Percentiles rank a stretch among this genome's conserved stretches.
Evolutionary conservation across 2,329 filamentous ascomycete genomes (phyloP).

Genomic region (Hysterium pulicare): DNA sequence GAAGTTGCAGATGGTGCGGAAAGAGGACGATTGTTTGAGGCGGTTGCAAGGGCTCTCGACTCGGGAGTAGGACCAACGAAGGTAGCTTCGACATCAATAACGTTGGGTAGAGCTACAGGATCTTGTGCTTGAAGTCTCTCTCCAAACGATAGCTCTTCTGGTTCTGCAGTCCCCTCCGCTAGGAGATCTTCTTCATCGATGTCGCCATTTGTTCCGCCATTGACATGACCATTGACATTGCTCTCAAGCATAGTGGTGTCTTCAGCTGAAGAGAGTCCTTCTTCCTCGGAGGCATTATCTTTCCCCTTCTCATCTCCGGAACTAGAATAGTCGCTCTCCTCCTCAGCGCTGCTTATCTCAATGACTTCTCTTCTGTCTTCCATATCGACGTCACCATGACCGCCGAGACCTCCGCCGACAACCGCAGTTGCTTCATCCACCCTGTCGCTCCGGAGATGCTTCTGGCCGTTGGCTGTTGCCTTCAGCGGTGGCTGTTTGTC

Average conservation of each 20-base stretch:
- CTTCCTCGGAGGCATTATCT: constrained; percentile 15
- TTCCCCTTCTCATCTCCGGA: constrained; percentile 25
- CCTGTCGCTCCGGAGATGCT: constrained; percentile 48
- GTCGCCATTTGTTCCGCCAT: constrained; percentile 13
- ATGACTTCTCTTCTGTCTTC: constrained; percentile 39
- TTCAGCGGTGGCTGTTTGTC: constrained; percentile 38
- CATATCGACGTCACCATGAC: constrained; percentile 41
- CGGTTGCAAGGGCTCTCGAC: constrained; percentile 44
- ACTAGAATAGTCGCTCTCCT: constrained; percentile 34
- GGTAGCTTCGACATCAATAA: constrained; percentile 70
- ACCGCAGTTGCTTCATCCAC: constrained; percentile 58
- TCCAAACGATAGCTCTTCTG: constrained; percentile 72
- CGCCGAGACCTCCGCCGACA: constrained; percentile 49
- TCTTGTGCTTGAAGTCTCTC: constrained; percentile 73
- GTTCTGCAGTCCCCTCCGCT: constrained; percentile 35
- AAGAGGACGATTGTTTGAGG: constrained; percentile 46
- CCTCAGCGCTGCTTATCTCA: constrained; percentile 47
- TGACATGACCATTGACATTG: constrained; percentile 13
- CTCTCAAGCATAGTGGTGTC: constrained; percentile 19
- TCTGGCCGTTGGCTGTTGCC: constrained; percentile 52
- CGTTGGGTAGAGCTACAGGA: constrained; percentile 32
- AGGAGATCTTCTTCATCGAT: constrained; percentile 33
- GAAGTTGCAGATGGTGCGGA: constrained; percentile 71
- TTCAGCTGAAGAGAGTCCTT: constrained; percentile 35
- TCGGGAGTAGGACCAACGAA: constrained; percentile 42